Percentiles rank a stretch among this genome's conserved stretches.
Conservation (phyloP, 306 rosid genomes). For the Dryas drummondii region DNA sequence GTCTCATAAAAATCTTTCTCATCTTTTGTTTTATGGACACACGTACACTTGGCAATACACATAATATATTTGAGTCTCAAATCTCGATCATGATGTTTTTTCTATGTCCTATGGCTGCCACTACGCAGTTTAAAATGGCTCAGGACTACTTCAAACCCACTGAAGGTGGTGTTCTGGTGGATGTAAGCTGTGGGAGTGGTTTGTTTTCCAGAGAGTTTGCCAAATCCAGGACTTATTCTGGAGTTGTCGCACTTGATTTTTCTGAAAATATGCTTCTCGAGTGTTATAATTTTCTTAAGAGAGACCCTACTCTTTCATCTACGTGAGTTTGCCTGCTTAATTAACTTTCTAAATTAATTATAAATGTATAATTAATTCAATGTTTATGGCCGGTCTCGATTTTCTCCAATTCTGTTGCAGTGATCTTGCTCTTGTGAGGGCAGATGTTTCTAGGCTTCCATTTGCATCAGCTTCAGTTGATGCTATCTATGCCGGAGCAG, state of each 20-base stretch:
- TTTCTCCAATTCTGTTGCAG: slow-evolving; percentile 36
- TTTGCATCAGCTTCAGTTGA: slow-evolving; percentile 77
- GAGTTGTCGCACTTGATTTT: slow-evolving; percentile 80
- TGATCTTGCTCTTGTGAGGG: slow-evolving; percentile 93
- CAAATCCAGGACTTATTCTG: slow-evolving; percentile 63
- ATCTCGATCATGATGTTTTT: no score
- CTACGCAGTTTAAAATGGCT: slow-evolving; percentile 75
- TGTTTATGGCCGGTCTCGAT: background rate
- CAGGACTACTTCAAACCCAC: slow-evolving; percentile 73
- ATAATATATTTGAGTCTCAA: no score
- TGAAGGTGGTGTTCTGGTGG: slow-evolving; percentile 77
- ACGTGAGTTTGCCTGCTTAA: slow-evolving; percentile 29
- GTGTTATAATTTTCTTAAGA: slow-evolving; percentile 76
- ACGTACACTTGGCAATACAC: no score
- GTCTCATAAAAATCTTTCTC: no score
- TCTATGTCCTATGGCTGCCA: no score
- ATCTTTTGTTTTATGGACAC: no score
- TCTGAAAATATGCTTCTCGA: slow-evolving; percentile 95
- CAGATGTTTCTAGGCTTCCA: slow-evolving; percentile 94
- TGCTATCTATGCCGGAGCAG: slow-evolving; percentile 98
- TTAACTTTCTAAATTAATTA: background rate
- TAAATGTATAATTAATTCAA: background rate
- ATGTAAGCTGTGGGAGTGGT: slow-evolving; percentile 94
- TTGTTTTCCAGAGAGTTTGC: slow-evolving; percentile 85
- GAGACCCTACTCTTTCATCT: slow-evolving; percentile 54